Evolutionary conservation across 305 asterid genomes (phyloP), one percentile per base, ranked within the genome.

Genomic region (Ajuga reptans): DNA sequence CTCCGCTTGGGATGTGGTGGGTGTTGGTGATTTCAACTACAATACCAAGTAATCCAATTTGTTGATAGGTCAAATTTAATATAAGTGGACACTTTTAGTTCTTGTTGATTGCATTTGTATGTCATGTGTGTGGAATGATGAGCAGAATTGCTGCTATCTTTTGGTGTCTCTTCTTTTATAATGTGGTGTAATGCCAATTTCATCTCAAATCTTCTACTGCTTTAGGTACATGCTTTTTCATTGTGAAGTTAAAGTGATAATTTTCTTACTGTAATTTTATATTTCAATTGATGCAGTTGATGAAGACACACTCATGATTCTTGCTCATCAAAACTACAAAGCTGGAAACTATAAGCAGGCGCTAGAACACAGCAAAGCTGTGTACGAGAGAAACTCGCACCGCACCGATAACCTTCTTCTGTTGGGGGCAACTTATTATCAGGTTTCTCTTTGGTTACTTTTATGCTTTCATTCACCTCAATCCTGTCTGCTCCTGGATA

Each of bases 401-500:
- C 99, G 97, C 67, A 90, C 99, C 18, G 96, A 93, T 77, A 93
- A 90, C 78, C 99, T 93, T 75, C 99, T 93, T 70, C 89, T 93
- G 51, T 57, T 90, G 75, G 99, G 99, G 55, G 99, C 99, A 46
- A 74, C 84, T 67, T 86, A 84, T 83, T 93, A 90, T 82, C 96
- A 93, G 99, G 99, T 92, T 74, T 54, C 68, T 66, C 51, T 54
- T 66, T 47, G 14, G 69, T 57, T 60, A 12, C 51, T 56, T 68
- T 46, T 17, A 12, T 9, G 55, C 45, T 33, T 42, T 21, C 27
- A 21, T 21, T 21, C 27, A 21, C 27, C 47, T 42, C 14, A 50
- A 53, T 67, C 11, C 11, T 47, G 62, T 59, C 72, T 55, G 71
- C 47, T 56, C 27, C 21, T 27, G 66, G 63, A 74, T 39, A 71